Conservation (phyloP, 1,284 basidiomycete genomes). For the Sporisorium sorghi region DNA sequence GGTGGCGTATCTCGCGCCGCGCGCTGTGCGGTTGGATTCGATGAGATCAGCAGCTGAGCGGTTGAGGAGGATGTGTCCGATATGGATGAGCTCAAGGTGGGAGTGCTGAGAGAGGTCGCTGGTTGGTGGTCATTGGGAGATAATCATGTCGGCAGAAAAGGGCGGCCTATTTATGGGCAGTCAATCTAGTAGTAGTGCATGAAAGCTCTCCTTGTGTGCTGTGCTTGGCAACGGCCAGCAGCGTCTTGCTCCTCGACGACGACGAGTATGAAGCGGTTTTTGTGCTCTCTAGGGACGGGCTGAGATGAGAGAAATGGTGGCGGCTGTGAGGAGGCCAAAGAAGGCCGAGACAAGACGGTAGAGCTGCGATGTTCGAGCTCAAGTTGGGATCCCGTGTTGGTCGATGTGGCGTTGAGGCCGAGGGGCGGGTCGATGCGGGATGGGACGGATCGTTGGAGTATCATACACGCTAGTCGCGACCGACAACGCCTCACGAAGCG, state of each 20-base stretch:
- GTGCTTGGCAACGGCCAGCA: neutral
- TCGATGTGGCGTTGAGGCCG: neutral
- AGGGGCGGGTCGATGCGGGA: neutral
- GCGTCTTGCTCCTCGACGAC: neutral
- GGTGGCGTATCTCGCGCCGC: neutral
- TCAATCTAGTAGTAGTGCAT: neutral
- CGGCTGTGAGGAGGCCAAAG: neutral
- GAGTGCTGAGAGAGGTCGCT: neutral
- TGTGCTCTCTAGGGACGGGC: neutral
- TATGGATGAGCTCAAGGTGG: neutral
- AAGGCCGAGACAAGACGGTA: too few relatives aligned
- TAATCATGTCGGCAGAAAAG: neutral
- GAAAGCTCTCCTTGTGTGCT: neutral
- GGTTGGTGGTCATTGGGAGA: constrained; percentile 3
- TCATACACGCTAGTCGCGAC: neutral
- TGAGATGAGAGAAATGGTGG: neutral
- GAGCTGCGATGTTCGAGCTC: neutral
- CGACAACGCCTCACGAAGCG: neutral
- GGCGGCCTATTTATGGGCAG: constrained; percentile 3
- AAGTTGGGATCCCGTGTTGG: neutral
- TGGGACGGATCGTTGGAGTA: neutral
- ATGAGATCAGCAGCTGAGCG: neutral
- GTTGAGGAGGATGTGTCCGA: neutral
- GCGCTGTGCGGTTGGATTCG: neutral
- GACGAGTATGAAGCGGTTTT: neutral